Conservation (phyloP, 2,329 filamentous ascomycete species). For the Fusarium irregulare region DNA sequence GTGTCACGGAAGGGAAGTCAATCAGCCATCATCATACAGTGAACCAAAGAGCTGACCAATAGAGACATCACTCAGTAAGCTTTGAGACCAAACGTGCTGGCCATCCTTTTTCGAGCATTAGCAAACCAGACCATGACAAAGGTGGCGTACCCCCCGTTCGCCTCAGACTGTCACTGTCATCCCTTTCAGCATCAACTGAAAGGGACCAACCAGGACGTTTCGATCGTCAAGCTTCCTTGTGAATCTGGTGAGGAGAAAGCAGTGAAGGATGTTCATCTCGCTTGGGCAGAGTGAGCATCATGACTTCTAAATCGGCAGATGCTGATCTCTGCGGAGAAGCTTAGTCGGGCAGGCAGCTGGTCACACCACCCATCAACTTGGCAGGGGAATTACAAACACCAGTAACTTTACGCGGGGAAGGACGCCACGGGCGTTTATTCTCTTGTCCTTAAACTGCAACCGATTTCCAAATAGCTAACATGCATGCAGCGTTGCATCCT, state of each 20-base stretch:
- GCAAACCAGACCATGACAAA: slow-evolving; percentile 36
- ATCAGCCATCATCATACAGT: slow-evolving; percentile 32
- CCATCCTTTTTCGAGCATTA: slow-evolving; percentile 31
- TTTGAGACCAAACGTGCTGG: slow-evolving; percentile 31
- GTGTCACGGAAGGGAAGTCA: slow-evolving; percentile 28
- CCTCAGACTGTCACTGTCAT: slow-evolving; percentile 12
- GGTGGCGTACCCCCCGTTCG: slow-evolving; percentile 27
- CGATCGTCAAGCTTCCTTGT: slow-evolving; percentile 23
- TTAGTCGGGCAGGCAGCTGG: slow-evolving; percentile 7
- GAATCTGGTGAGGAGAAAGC: neutral
- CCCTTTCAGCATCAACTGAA: neutral
- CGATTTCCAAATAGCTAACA: slow-evolving; percentile 8
- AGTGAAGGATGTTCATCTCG: slow-evolving; percentile 3
- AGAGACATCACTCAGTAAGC: slow-evolving; percentile 22
- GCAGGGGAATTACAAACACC: slow-evolving; percentile 38
- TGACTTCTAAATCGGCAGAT: slow-evolving; percentile 15
- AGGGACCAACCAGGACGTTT: slow-evolving; percentile 27
- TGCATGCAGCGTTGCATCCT: slow-evolving; percentile 9
- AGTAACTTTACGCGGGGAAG: slow-evolving; percentile 30
- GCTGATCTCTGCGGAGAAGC: slow-evolving; percentile 35
- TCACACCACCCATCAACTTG: slow-evolving; percentile 39
- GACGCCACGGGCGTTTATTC: slow-evolving; percentile 26
- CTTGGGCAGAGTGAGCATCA: slow-evolving; percentile 34
- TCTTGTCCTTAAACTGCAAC: slow-evolving; percentile 9
- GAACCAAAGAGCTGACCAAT: slow-evolving; percentile 21